Conservation (phyloP, 2,329 filamentous ascomycete genomes). For the Hirsutella thompsonii region DNA sequence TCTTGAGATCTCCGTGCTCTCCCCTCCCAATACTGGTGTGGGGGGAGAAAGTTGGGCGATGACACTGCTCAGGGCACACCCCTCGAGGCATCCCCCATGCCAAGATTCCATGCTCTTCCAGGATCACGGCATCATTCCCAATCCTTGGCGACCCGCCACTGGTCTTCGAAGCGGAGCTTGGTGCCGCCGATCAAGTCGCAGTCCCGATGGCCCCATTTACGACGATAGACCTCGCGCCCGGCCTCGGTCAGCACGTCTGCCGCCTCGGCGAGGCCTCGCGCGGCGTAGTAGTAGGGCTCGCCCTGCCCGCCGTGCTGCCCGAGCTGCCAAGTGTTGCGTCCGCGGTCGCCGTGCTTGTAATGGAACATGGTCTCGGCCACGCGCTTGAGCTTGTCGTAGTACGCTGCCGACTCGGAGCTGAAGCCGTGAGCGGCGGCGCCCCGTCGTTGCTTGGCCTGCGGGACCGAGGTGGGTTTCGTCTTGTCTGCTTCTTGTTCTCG, state of each 20-base stretch:
- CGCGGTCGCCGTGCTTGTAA: constrained; percentile 25
- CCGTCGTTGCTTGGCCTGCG: background rate
- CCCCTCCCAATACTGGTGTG: too few relatives aligned
- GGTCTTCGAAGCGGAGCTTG: constrained; percentile 26
- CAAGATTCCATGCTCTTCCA: too few relatives aligned
- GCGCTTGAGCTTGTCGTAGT: constrained; percentile 11
- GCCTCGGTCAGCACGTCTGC: constrained; percentile 32
- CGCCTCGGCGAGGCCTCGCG: constrained; percentile 28
- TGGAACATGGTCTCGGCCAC: constrained; percentile 22
- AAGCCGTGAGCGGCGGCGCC: background rate
- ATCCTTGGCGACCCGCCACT: constrained; percentile 31
- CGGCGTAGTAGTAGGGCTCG: constrained; percentile 39
- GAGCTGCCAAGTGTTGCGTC: constrained; percentile 39
- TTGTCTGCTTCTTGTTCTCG: background rate
- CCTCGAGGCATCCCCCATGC: too few relatives aligned
- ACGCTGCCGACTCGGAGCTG: constrained; percentile 3
- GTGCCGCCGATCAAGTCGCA: constrained; percentile 25
- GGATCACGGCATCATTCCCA: constrained; percentile 11
- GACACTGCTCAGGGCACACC: too few relatives aligned
- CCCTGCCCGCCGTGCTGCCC: constrained; percentile 36
- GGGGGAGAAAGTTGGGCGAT: too few relatives aligned
- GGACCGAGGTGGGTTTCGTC: too few relatives aligned
- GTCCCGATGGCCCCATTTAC: constrained; percentile 32
- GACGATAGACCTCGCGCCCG: constrained; percentile 24
- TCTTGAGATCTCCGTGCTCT: too few relatives aligned